These are phyloP conservation scores for Alternaria infectoria DNA, from an alignment of 2,329 filamentous ascomycete species.

Conservation along the genomic window DNA sequence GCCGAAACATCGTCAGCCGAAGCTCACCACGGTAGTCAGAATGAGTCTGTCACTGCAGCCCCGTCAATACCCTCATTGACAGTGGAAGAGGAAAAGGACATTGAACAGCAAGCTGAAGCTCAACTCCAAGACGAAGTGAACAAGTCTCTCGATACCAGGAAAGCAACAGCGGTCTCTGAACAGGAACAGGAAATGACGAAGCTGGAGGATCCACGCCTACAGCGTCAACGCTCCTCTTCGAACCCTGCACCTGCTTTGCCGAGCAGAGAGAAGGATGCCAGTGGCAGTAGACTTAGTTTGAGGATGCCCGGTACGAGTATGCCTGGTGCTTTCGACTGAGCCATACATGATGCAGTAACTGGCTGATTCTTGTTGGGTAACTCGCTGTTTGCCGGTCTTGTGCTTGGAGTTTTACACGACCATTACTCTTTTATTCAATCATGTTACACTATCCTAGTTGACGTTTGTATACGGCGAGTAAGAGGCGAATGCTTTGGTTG, in stretches of 20 bases:
- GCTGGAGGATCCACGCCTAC: constrained; percentile 15
- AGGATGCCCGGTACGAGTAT: constrained; percentile 39
- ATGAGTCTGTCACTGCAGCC: neutral
- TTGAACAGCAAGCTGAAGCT: constrained; percentile 43
- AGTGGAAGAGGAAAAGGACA: constrained; percentile 39
- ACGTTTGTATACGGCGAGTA: neutral
- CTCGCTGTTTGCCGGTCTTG: neutral
- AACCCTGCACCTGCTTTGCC: constrained; percentile 26
- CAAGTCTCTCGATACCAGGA: constrained; percentile 23
- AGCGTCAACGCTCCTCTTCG: constrained; percentile 36
- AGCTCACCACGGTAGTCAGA: neutral
- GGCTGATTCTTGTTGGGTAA: neutral
- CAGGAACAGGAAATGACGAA: neutral
- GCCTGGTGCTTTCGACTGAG: constrained; percentile 18
- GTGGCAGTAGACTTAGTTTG: constrained; percentile 32
- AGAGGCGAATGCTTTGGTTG: neutral
- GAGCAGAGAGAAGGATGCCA: constrained; percentile 39
- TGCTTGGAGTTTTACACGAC: neutral
- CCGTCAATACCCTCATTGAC: constrained; percentile 11
- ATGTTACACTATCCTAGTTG: neutral
- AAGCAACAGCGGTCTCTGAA: neutral
- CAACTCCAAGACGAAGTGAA: constrained; percentile 43
- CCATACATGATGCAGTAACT: neutral
- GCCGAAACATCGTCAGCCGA: constrained; percentile 6
- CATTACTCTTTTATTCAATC: neutral